A percentile compares a stretch with the other conserved stretches of the same genome.
phyloP scores from a whole-genome alignment of 2,329 filamentous ascomycete genomes.

The Pochonia chlamydosporia region DNA sequence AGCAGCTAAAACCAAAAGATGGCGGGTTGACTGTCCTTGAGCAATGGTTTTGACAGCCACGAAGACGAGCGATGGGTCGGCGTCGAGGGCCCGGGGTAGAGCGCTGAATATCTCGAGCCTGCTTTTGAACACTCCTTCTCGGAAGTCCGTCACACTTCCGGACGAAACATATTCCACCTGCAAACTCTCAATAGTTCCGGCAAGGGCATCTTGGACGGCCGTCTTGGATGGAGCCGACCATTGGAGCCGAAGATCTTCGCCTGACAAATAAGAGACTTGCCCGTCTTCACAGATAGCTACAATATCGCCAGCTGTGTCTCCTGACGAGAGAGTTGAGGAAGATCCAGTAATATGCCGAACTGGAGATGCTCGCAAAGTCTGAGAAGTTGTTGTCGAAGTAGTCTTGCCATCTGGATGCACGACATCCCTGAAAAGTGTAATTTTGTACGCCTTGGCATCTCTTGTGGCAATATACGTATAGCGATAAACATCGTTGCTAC shows the following conservation, averaged over 20 bases:
- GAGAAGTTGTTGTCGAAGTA: slow-evolving; percentile 42
- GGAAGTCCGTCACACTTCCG: slow-evolving; percentile 40
- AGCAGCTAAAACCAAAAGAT: slow-evolving; percentile 27
- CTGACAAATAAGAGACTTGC: slow-evolving; percentile 54
- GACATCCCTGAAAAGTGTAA: slow-evolving; percentile 55
- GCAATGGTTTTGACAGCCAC: slow-evolving; percentile 38
- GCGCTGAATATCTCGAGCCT: slow-evolving; percentile 46
- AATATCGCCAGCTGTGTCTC: slow-evolving; percentile 30
- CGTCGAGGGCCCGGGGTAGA: slow-evolving; percentile 41
- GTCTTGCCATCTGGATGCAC: slow-evolving; percentile 46
- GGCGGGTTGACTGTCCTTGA: slow-evolving; percentile 21
- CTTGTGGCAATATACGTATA: slow-evolving; percentile 57
- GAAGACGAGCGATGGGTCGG: slow-evolving; percentile 47
- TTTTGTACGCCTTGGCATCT: slow-evolving; percentile 40
- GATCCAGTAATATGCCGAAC: slow-evolving; percentile 29
- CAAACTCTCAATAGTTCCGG: slow-evolving; percentile 28
- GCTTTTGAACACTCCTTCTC: slow-evolving; percentile 50
- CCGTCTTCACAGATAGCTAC: slow-evolving; percentile 56
- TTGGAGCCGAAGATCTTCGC: slow-evolving; percentile 36
- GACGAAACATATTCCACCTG: slow-evolving; percentile 45
- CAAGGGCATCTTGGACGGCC: slow-evolving; percentile 27
- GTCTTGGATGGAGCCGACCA: slow-evolving; percentile 30
- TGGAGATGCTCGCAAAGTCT: slow-evolving; percentile 33
- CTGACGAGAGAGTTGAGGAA: slow-evolving; percentile 18
- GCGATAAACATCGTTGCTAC: slow-evolving; percentile 43